Evolutionary conservation across 1,284 basidiomycete genomes (phyloP).

Genomic region (Ustilago lituana): DNA sequence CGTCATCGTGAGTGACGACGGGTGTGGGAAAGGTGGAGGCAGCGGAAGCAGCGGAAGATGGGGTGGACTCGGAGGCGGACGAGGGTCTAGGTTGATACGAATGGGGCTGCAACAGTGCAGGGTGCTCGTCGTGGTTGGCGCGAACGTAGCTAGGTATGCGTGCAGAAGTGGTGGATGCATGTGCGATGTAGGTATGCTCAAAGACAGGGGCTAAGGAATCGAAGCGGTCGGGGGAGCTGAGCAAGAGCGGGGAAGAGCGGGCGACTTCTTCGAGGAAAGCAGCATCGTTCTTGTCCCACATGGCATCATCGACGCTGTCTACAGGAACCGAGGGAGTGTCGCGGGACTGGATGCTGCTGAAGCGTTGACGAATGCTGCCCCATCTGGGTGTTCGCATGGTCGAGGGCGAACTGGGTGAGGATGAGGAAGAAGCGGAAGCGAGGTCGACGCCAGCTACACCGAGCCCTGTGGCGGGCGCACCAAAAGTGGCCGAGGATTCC

Average conservation of each 20-base stretch:
- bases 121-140: neutral
- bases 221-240: conserved; percentile 14
- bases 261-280: conserved; percentile 47
- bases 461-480: conserved; percentile 5
- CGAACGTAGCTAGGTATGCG: conserved; percentile 12
- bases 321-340: conserved; percentile 16
- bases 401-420: conserved; percentile 10
- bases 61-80: conserved; percentile 5
- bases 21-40: conserved; percentile 12
- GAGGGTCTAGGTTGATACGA: conserved; percentile 4
- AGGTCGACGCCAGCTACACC: conserved; percentile 19
- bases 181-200: conserved; percentile 5
- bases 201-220: conserved; percentile 14
- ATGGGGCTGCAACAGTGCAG: neutral
- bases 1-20: conserved; percentile 3
- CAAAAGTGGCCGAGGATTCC: conserved; percentile 8
- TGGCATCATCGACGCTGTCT: conserved; percentile 36
- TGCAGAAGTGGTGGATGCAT: conserved; percentile 3
- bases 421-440: conserved; percentile 9
- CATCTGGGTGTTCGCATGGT: conserved; percentile 24
- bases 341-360: conserved; percentile 39
- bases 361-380: conserved; percentile 40
- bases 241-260: conserved; percentile 21
- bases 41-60: conserved; percentile 15
- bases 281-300: conserved; percentile 53